phyloP scores from a whole-genome alignment of 2,329 filamentous ascomycete genomes.

The Trichoderma atrobrunneum region DNA sequence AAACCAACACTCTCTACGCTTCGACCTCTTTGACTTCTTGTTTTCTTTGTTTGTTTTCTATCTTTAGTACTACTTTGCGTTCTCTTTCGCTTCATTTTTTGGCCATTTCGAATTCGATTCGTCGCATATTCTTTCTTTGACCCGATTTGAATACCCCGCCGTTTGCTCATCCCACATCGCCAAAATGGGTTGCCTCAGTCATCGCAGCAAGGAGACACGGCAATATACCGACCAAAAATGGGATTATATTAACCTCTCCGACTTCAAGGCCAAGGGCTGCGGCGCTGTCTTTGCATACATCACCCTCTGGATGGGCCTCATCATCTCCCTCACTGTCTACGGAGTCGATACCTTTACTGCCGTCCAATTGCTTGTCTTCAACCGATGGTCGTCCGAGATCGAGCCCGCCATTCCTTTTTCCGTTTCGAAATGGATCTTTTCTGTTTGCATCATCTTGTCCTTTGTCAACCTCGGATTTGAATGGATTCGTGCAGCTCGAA shows the following conservation, averaged over 20 bases:
- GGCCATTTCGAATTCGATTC: constrained; percentile 5
- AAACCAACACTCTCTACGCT: constrained; percentile 13
- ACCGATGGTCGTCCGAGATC: constrained; percentile 83
- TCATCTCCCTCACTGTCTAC: constrained; percentile 81
- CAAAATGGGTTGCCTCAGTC: constrained; percentile 65
- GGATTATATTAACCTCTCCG: constrained; percentile 76
- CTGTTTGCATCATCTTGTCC: constrained; percentile 85
- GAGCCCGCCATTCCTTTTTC: constrained; percentile 72
- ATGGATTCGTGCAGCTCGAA: constrained; percentile 73
- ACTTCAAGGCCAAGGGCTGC: constrained; percentile 83
- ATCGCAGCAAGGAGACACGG: constrained; percentile 58
- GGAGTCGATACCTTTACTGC: constrained; percentile 90
- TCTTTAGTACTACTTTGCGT: neutral
- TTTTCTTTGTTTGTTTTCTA: constrained; percentile 19
- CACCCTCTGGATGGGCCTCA: constrained; percentile 77
- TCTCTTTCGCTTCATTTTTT: neutral
- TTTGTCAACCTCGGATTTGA: constrained; percentile 79
- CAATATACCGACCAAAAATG: constrained; percentile 85
- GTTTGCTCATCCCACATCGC: constrained; percentile 17
- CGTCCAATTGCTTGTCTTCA: constrained; percentile 83
- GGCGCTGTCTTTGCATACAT: constrained; percentile 75
- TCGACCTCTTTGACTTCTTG: neutral
- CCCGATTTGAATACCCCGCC: neutral
- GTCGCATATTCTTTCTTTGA: neutral
- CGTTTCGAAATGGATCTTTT: constrained; percentile 93